Percentiles rank a stretch among this genome's conserved stretches.
Evolutionary conservation across 2,329 filamentous ascomycete species (phyloP).

Genomic region (Colletotrichum zoysiae): DNA sequence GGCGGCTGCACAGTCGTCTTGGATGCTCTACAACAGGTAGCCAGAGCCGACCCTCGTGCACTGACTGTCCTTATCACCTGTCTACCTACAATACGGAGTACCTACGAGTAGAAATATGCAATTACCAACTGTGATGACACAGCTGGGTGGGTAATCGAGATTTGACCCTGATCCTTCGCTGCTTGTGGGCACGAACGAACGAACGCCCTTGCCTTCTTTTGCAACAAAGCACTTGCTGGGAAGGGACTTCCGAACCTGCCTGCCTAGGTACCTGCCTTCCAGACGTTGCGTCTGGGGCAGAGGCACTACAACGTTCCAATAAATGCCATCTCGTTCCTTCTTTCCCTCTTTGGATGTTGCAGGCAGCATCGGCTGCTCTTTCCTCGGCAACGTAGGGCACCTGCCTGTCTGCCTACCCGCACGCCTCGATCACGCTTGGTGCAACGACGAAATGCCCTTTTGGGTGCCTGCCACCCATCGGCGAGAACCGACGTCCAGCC

Average conservation of each 20-base stretch:
- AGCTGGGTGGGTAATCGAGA: background rate
- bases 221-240: background rate
- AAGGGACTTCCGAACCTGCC: background rate
- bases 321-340: no score
- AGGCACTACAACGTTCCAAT: no score
- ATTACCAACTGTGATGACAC: no score
- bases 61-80: no score
- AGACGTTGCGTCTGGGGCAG: no score
- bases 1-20: background rate
- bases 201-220: background rate
- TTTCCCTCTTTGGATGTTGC: background rate
- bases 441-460: background rate
- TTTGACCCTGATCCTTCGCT: background rate
- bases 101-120: no score
- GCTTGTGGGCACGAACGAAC: background rate
- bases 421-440: background rate
- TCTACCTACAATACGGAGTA: no score
- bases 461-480: background rate
- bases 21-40: no score
- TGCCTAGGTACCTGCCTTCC: no score
- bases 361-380: no score
- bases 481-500: constrained; percentile 25
- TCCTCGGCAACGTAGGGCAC: background rate
- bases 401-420: no score
- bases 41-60: no score